phyloP scores from a whole-genome alignment of 2,329 filamentous ascomycete genomes.

The Fusarium duplospermum region DNA sequence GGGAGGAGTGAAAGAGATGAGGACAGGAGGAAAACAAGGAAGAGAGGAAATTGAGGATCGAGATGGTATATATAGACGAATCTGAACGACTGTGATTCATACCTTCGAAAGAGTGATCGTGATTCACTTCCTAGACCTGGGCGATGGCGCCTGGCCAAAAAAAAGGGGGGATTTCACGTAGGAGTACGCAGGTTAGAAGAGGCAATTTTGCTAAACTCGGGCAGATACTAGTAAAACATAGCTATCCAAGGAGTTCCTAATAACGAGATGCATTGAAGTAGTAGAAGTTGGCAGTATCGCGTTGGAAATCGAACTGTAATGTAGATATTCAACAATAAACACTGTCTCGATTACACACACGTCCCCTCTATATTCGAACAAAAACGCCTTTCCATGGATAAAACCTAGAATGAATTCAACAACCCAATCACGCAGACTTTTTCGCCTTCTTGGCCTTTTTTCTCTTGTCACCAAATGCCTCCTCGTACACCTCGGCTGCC shows the following conservation, averaged over 20 bases:
- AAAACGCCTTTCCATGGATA: constrained; percentile 43
- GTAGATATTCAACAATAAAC: constrained; percentile 6
- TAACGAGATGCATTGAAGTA: too few relatives aligned
- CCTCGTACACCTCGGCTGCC: constrained; percentile 72
- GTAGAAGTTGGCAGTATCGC: too few relatives aligned
- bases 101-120: not conserved
- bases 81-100: not conserved
- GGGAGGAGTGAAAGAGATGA: not conserved
- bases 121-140: not conserved
- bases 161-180: not conserved
- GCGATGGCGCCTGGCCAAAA: not conserved
- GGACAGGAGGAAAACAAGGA: not conserved
- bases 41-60: not conserved
- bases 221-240: not conserved
- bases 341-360: constrained; percentile 31
- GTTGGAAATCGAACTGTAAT: not conserved
- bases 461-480: constrained; percentile 67
- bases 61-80: not conserved
- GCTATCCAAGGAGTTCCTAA: not conserved
- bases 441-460: constrained; percentile 64
- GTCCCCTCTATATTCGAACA: constrained; percentile 26
- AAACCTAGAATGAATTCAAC: constrained; percentile 34
- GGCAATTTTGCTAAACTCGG: not conserved
- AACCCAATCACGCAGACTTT: constrained; percentile 42
- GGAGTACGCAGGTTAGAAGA: not conserved